These are phyloP conservation scores for Kodamaea sagamina DNA, from an alignment of 805 yeast genomes.

Conservation along the genomic window DNA sequence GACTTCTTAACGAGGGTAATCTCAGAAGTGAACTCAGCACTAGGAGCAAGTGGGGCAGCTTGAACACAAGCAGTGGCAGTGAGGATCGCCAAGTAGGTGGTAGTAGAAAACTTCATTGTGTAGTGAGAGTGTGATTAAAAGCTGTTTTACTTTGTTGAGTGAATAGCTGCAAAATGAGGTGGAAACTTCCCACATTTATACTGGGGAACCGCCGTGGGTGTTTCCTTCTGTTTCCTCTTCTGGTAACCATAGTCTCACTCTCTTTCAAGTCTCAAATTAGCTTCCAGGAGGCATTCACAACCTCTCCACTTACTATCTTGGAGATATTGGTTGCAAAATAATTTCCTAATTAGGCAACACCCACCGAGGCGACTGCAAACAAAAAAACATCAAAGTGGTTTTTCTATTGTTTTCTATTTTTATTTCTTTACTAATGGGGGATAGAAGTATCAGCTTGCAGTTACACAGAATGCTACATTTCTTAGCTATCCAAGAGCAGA, in stretches of 20 bases:
- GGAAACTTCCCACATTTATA: conserved; percentile 1
- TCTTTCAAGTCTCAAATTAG: background rate
- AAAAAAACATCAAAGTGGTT: no score
- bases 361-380: no score
- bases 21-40: conserved; percentile 22
- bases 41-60: conserved; percentile 31
- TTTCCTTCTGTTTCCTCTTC: conserved; percentile 3
- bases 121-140: conserved; percentile 7
- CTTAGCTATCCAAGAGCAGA: no score
- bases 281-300: no score
- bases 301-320: no score
- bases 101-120: conserved; percentile 42
- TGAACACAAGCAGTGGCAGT: conserved; percentile 38
- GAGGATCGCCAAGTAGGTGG: conserved; percentile 42
- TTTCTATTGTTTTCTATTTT: no score
- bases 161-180: background rate
- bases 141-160: conserved; percentile 3
- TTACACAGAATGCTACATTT: no score
- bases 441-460: no score
- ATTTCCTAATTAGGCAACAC: no score
- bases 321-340: no score
- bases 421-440: no score
- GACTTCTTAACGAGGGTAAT: conserved; percentile 35
- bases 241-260: conserved; percentile 3
- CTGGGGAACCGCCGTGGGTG: background rate